Evolutionary conservation across 2,329 filamentous ascomycete species (phyloP), one percentile per base, ranked within the genome.

Genomic region (Tetracladium maxilliforme): DNA sequence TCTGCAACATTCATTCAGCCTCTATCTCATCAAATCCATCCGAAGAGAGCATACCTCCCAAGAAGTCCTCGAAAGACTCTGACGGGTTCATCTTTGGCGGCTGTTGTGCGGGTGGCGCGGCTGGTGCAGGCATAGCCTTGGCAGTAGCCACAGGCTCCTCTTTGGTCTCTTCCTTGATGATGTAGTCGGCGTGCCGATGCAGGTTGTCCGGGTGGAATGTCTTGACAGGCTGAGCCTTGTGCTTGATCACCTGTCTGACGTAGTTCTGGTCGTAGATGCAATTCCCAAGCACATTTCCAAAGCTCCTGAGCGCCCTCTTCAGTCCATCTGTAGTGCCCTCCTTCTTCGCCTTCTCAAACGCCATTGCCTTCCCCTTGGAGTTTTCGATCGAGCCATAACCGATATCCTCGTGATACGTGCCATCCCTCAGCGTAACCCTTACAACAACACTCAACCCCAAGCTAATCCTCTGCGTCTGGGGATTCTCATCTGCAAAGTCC

Each of bases 321-420:
- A 98, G 47, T 2, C 74, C 90, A 52, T 98, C 90, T 7, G 92
- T 95, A 4, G 84, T 92, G 6, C 83, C 92, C 56, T 95, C 86
- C 49, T 98, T 98, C 58, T 95, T 98, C 2, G 90, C 86, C 53
- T 98, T 98, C 48, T 98, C 90, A 42, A 95, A 98, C 0, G 87
- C 90, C 25, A 81, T 78, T 4, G 86, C 87, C 54, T 98, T 98
- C 28, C 82, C 80, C 52, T 87, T 92, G 49, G 77, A 83, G 43
- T 98, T 98, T 49, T 95, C 87, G 39, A 92, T 92, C 37, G 90
- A 81, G 6, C 90, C 90, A 43, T 98, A 98, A 15, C 90, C 90
- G 33, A 95, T 78, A 45, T 98, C 90, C 64, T 98, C 90, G 47
- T 95, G 90, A 45, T 73, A 95, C n/a, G 87, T 90, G 23, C 90